Base-by-base conservation (phyloP, 2,329 filamentous ascomycete species). In the Epichloe typhina region DNA sequence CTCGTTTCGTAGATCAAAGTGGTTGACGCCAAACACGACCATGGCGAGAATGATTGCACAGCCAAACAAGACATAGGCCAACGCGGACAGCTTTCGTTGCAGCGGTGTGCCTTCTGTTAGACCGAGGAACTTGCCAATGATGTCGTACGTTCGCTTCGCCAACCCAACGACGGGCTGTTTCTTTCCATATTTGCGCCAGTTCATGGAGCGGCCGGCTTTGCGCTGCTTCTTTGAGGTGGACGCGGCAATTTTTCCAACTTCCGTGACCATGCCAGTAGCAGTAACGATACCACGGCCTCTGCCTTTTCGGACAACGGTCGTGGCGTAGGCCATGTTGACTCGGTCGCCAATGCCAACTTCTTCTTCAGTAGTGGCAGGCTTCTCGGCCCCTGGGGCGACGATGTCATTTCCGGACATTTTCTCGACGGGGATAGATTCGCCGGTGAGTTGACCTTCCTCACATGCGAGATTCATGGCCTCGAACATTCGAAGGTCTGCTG, bases 391-490 rank as follows among this genome's bases (percentile, higher is more conserved):
- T 3, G 70, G 71, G 6, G 67, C 62, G 6, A 58, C 49, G 23
- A 77, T 73, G 53, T 69, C 66, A 58, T 72, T 72, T 19, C 77
- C 72, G 21, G 75, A 69, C 42, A 76, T 73, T 69, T 89, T 85
- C 62, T 82, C 79, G 26, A 86, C 82, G 6, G 84, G 82, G 15
- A 85, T 71, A 4, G 85, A 85, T 65, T 90, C 86, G 60, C 86
- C 86, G 6, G 86, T 89, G 43, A 89, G 75, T 47, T 85, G 80
- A 44, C 83, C 82, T 65, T 89, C 85, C 58, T 95, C 88, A 60
- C 84, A 88, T 54, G 82, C 80, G 44, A 89, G 74, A 63, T 93
- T 91, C 77, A 90, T 86, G 53, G 76, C 78, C 59, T 88, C 82
- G 57, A 86, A 75, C 19, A 84, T 66, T 50, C 83, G 80, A 40